Base-by-base conservation (phyloP, 177 flowering plant species). In the Vitis hybrid region DNA sequence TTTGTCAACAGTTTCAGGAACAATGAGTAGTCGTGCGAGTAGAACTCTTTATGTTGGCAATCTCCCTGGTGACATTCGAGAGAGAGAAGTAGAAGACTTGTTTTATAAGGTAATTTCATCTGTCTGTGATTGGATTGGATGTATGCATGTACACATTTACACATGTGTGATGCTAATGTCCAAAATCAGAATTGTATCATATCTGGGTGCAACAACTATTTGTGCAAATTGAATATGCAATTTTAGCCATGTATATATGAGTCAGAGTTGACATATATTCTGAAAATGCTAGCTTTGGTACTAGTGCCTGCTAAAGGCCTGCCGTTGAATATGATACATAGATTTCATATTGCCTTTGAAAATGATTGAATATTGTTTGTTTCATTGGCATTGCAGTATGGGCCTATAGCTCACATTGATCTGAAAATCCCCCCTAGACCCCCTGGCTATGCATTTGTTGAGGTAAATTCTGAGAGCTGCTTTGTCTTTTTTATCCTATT, bases 371-470 rank as follows among this genome's bases (percentile, higher is more conserved):
- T 30, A 13, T 32, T 61, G 32, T 61, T n/a, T 59, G 17, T 24
- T 71, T 63, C 0, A 14, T 73, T 55, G n/a, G n/a, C 49, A 8
- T 68, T 78, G 76, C 90, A 95, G 99, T 95, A 91, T 90, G 99
- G 99, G 46, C 92, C 89, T 1, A 85, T 96, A 18, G 88, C 86
- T 11, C 90, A 92, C 63, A 91, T 96, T 84, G 98, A 96, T 74
- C 69, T 96, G 83, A 96, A 96, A 84, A 84, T 96, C 51, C 99
- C 99, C 13, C 98, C 99, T 49, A 93, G 98, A 68, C 99, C 99
- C 15, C 99, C 99, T 24, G 99, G 99, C 71, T 89, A 83, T 86
- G 91, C 90, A 20, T 89, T 89, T 78, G 85, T 89, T 65, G 93
- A 89, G 91, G 93, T 82, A 58, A 63, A 74, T 57, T 51, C 7